Evolutionary conservation across 2,329 filamentous ascomycete species (phyloP).

Genomic region (Trichoderma koningii): DNA sequence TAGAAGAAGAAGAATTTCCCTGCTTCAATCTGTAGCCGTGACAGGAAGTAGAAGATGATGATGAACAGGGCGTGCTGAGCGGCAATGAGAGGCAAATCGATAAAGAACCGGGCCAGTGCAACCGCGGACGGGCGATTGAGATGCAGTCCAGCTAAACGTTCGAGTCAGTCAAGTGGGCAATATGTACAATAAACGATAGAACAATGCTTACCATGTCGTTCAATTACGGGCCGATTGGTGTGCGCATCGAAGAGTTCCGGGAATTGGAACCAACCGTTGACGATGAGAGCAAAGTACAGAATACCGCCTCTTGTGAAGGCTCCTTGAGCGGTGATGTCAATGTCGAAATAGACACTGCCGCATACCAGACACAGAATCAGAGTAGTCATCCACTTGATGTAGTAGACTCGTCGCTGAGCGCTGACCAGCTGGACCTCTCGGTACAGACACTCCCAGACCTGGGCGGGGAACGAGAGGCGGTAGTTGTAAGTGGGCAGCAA

Average conservation of each 20-base stretch:
- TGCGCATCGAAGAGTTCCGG: neutral
- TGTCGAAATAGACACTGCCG: neutral
- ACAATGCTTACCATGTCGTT: no score
- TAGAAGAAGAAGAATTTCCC: slow-evolving; percentile 68
- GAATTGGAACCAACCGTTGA: neutral
- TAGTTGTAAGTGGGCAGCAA: no score
- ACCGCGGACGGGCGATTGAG: slow-evolving; percentile 52
- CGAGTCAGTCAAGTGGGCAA: no score
- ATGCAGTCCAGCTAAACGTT: neutral
- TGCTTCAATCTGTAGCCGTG: slow-evolving; percentile 63
- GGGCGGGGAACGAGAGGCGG: neutral
- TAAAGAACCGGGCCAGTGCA: slow-evolving; percentile 55
- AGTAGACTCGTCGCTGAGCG: neutral
- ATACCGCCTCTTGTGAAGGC: neutral
- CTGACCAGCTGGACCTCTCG: neutral
- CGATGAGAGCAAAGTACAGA: neutral
- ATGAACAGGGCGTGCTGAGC: slow-evolving; percentile 68
- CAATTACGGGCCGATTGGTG: neutral
- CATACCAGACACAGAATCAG: neutral
- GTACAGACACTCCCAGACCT: neutral
- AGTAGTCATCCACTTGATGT: neutral
- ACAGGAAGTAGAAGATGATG: slow-evolving; percentile 74
- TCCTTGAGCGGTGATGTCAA: neutral
- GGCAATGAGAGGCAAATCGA: slow-evolving; percentile 62
- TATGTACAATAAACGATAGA: no score